Percentiles rank a stretch among this genome's conserved stretches.
Conservation (phyloP, 305 asterid species). For the Solanum aculeatissimum region DNA sequence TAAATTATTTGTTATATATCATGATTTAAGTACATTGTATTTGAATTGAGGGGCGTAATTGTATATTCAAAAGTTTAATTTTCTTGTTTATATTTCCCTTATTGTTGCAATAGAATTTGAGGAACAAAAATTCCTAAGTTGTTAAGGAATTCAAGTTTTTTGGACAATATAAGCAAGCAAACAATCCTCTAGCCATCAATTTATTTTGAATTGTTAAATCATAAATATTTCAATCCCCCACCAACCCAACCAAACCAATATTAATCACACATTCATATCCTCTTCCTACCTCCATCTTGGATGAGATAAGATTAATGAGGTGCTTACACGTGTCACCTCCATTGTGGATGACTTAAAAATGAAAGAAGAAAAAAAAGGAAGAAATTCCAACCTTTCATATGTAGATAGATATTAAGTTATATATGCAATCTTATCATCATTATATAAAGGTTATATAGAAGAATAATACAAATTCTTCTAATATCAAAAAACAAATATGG, state of each 20-base stretch:
- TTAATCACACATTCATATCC: slow-evolving; percentile 5
- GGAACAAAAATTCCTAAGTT: background rate
- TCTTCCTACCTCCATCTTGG: background rate
- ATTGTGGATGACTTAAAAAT: slow-evolving; percentile 9
- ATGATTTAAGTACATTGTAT: too few relatives aligned
- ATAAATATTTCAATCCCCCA: background rate
- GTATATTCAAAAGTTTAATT: too few relatives aligned
- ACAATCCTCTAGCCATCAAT: background rate
- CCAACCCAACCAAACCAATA: background rate
- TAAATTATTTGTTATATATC: too few relatives aligned
- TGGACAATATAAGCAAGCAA: background rate
- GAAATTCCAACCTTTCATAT: background rate
- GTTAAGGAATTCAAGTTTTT: background rate
- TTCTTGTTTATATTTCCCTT: too few relatives aligned
- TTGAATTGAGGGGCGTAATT: too few relatives aligned
- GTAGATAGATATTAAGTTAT: slow-evolving; percentile 2
- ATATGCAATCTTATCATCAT: background rate
- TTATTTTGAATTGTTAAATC: background rate
- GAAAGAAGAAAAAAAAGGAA: background rate
- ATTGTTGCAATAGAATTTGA: too few relatives aligned
- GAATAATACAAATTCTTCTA: background rate
- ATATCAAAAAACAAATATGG: slow-evolving; percentile 12
- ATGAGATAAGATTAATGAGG: slow-evolving; percentile 17
- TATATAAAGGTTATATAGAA: background rate
- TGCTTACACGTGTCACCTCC: slow-evolving; percentile 16